Base-by-base conservation (phyloP, 163 green algal species). In the Volvox carteri region DNA sequence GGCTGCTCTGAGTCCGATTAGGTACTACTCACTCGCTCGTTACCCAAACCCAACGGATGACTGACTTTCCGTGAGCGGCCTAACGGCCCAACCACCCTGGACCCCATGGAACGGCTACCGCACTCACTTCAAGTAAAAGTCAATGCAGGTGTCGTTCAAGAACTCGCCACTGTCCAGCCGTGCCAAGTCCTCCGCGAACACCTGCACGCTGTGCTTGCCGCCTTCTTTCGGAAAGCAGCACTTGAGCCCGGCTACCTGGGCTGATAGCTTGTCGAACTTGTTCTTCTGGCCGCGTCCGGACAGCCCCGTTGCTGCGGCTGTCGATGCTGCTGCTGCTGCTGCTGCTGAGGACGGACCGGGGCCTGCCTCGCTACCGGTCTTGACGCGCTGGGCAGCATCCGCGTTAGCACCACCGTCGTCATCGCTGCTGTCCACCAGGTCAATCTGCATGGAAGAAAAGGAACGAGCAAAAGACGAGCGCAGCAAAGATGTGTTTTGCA, bases 101-200 rank as follows among this genome's bases (percentile, higher is more conserved):
- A 16, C 50, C 50, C 50, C 16, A 25, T 60, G 14, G 14, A 16
- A 60, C 50, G 50, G 12, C 12, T 16, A n/a, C 39, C 18, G 23
- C 28, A 30, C 81, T 11, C 50, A 88, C 81, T 88, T 88, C n/a
- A 97, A 93, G 92, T 96, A 98, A 76, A 97, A 98, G 93, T 99
- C 97, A 44, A 99, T 98, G 88, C 97, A 85, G 35, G 95, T 98
- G 94, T 99, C 97, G 83, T 99, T 99, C 42, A 99, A 90, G 78
- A 98, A 99, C 84, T 97, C 96, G 7, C 92, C 90, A 0, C 54
- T 39, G n/a, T 96, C 94, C 84, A 99, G 93, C 33, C 93, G 90
- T 4, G 83, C 85, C 68, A 99, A 83, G 92, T 99, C 97, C 9
- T 93, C 60, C 30, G 91, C 86, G 0, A 44, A 91, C 30, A 98